Evolutionary conservation across 768 basidiomycete species (phyloP), one percentile per base, ranked within the genome.

Genomic region (Auricularia heimuer): DNA sequence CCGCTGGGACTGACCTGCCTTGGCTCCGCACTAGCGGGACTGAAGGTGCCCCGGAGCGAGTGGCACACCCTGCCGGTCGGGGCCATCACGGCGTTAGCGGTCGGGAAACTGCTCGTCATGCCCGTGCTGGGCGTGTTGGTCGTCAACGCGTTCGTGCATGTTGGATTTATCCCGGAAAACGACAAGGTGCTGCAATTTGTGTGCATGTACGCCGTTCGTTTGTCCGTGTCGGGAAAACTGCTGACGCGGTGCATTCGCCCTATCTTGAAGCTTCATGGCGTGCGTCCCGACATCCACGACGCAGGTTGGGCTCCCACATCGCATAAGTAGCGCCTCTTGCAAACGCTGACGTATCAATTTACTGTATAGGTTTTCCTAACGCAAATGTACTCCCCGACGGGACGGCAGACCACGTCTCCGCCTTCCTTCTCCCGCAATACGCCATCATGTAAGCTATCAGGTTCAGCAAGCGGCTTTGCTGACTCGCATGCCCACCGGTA

Each of bases 321-420:
- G 29, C 29, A 2, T 29, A 29, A 14, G 39, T 42, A 42, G 39
- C 39, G 39, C 39, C 29, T 29, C 29, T 29, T 29, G 29, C 29
- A 29, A 29, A 29, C 29, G 29, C 29, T 29, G 29, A 29, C 29
- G 29, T 29, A 29, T 29, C 29, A 29, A 29, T 29, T 29, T 29
- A 0, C 4, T 0, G 7, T 14, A 0, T 14, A 42, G 39, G 39
- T 88, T 0, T 81, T 80, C 64, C 73, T 88, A 44, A 87, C 85
- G 1, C 86, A 89, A 69, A 81, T 85, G 8, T 83, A 86, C 69
- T 87, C 85, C 58, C 83, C 2, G 86, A 84, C 1, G 87, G 88
- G 34, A 79, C 75, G 35, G 84, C 85, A 4, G 84, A 86, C 61
- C 81, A 87, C 68, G 73, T 88, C 3, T 78, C 85, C 1, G 77